Evolutionary conservation across 345 rosid genomes (phyloP), one percentile per base, ranked within the genome.

Genomic region (Heritiera littoralis): DNA sequence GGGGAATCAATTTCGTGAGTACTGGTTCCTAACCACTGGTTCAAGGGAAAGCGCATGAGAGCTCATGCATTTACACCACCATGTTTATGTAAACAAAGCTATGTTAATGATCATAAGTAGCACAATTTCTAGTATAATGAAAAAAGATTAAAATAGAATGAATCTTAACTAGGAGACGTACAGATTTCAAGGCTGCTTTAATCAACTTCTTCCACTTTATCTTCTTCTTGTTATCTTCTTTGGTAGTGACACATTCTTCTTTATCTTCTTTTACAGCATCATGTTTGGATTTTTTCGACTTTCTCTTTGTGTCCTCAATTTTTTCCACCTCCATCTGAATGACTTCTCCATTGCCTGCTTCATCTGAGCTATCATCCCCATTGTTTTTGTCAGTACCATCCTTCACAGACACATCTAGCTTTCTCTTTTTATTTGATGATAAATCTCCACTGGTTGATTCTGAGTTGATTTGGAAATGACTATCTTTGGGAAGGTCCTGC

Each of bases 191-290:
- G 65, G 94, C 84, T 15, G 91, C 81, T 48, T 82, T 86, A 74
- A 95, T 86, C 89, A 92, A 76, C 88, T 90, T 93, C 86, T 89
- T 92, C 97, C 98, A 93, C 76, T 90, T 91, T 75, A 95, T 90
- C 82, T 92, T 86, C 85, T 79, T 83, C 80, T 84, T 79, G 43
- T 73, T 30, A 18, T 80, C 84, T 75, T 86, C 89, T 35, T 84
- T 83, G 7, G 74, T 59, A 63, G 41, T 2, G 61, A 49, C 46
- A 55, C 82, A 48, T 66, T 81, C 84, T 49, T 28, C 70, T 28
- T 66, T n/a, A 0, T 81, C 80, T 78, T 76, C 86, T 73, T 43
- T 75, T 6, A 32, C 55, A 3, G n/a, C 41, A 61, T 58, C 8
- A 0, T 72, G 55, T 74, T 89, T 90, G 0, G 81, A 80, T 86